Conservation (phyloP, 129 eudicot genomes). For the Escallonia herrerae region DNA sequence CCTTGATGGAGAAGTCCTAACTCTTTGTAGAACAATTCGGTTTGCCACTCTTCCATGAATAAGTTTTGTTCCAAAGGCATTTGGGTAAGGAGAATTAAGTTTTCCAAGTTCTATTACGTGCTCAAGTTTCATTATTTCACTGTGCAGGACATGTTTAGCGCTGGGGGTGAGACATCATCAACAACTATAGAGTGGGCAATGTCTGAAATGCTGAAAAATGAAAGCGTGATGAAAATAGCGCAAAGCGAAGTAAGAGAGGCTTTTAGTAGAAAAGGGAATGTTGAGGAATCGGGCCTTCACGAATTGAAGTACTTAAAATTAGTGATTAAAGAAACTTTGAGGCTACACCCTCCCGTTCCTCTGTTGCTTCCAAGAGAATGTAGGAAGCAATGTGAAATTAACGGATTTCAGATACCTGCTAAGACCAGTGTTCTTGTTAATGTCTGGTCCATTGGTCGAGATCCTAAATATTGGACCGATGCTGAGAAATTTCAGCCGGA, state of each 20-base stretch:
- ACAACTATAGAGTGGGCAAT: conserved; percentile 13
- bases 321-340: too few relatives aligned
- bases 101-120: too few relatives aligned
- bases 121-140: too few relatives aligned
- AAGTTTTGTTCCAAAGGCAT: too few relatives aligned
- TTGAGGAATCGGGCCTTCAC: background rate
- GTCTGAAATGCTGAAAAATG: conserved; percentile 10
- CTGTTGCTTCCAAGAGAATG: background rate
- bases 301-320: background rate
- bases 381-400: background rate
- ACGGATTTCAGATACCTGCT: background rate
- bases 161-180: background rate
- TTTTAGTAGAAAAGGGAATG: background rate
- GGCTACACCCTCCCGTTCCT: background rate
- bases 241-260: conserved; percentile 9
- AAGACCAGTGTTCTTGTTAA: background rate
- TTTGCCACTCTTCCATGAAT: too few relatives aligned
- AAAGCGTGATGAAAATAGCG: background rate
- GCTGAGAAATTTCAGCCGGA: background rate
- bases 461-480: background rate
- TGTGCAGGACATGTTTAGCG: conserved; percentile 1
- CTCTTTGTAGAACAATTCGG: too few relatives aligned
- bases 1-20: too few relatives aligned
- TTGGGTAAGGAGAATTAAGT: too few relatives aligned
- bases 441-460: background rate